Evolutionary conservation across 2,329 filamentous ascomycete species (phyloP), one percentile per base, ranked within the genome.

Genomic region (Aspergillus quadricinctus): DNA sequence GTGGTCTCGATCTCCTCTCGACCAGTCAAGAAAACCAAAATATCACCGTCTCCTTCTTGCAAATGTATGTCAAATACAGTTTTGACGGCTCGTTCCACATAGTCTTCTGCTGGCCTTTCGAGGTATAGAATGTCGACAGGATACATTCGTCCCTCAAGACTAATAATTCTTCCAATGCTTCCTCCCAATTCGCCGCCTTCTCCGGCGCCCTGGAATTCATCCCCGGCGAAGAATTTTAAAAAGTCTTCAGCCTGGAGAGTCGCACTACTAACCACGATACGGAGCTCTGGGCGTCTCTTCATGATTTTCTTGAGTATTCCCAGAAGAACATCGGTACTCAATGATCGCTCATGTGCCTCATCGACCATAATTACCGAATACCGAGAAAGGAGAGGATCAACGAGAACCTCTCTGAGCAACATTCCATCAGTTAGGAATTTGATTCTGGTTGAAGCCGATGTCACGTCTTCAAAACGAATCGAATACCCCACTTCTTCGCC

Each of bases 331-430:
- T 99, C 94, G 0, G 92, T 96, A 71, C 90, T 95, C 57, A 97
- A 83, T 50, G 92, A 96, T 53, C 94, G 83, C 74, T 97, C 93
- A 70, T 99, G 94, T 6, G 93, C 94, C 75, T 97, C 93, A 69
- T 99, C 94, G 7, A 99, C 89, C 91, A 99, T 97, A 65, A 99
- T 90, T 48, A 96, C 88, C 0, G 92, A 95, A 71, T 99, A 99
- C 10, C 91, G 84, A 21, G 90, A 94, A 37, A 99, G 77, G 3
- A 97, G 77, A 11, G 94, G 94, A 72, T 99, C 94, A 3, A 97
- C 90, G 4, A 99, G 81, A 28, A 93, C 94, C 75, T 99, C 94
- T 66, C 93, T 82, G 53, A 99, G 85, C 31, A 99, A 81, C 50
- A 99, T 80, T 0, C 93, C 93, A 76, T 99, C 94, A 0, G 93